Conservation (phyloP, 2,329 filamentous ascomycete species). For the Colletotrichum sp. region DNA sequence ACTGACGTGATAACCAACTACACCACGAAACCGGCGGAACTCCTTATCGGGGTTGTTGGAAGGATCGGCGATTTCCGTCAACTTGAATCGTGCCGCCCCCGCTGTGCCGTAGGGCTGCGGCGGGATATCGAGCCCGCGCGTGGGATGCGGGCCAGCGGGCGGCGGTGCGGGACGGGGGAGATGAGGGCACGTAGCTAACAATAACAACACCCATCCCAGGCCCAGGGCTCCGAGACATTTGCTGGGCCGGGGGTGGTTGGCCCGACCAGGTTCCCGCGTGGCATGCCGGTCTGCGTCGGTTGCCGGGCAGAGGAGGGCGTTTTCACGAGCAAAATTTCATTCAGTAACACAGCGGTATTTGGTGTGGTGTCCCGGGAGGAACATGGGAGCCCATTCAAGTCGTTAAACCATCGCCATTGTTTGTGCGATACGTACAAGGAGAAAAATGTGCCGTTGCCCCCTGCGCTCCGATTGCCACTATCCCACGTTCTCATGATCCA, state of each 20-base stretch:
- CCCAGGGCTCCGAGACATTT: not conserved
- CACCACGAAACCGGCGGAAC: slow-evolving; percentile 34
- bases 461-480: not conserved
- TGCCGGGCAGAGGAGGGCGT: not conserved
- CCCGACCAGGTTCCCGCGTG: not conserved
- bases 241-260: not conserved
- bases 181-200: not conserved
- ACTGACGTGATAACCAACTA: slow-evolving; percentile 55
- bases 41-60: fast-evolving
- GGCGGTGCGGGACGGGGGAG: not conserved
- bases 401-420: not conserved
- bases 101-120: not conserved
- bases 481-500: not conserved
- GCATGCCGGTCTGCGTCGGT: not conserved
- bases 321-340: not conserved
- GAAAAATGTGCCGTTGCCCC: not conserved
- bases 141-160: not conserved
- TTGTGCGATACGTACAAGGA: slow-evolving; percentile 9
- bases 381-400: not conserved
- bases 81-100: not conserved
- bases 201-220: not conserved
- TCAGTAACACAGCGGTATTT: not conserved
- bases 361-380: not conserved
- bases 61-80: fast-evolving
- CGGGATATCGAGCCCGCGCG: not conserved